A percentile compares a stretch with the other conserved stretches of the same genome.
phyloP scores from a whole-genome alignment of 1,139 yeast species.

The Candida neerlandica region DNA sequence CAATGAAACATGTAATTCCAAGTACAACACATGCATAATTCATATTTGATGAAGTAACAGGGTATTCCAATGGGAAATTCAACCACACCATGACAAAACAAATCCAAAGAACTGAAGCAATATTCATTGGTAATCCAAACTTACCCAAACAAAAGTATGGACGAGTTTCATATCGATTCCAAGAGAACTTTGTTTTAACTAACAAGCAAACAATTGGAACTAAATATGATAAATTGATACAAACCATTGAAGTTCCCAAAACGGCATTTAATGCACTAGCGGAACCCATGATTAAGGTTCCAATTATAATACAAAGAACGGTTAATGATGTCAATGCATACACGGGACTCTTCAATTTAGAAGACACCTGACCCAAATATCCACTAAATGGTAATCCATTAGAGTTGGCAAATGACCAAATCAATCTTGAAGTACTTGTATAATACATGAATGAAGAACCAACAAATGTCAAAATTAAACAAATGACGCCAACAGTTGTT shows the following conservation, averaged over 20 bases:
- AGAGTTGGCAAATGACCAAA: conserved; percentile 30
- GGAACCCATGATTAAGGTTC: conserved; percentile 28
- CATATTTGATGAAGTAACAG: conserved; percentile 36
- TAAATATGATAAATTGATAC: conserved; percentile 30
- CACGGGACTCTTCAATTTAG: conserved; percentile 25
- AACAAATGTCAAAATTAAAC: conserved; percentile 24
- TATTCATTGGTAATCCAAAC: conserved; percentile 29
- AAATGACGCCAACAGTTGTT: conserved; percentile 27
- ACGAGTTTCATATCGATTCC: conserved; percentile 14
- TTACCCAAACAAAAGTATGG: conserved; percentile 30
- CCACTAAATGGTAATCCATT: conserved; percentile 30
- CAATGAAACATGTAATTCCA: conserved; percentile 32
- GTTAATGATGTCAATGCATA: conserved; percentile 25
- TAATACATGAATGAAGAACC: conserved; percentile 25
- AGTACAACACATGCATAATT: conserved; percentile 41
- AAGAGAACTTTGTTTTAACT: conserved; percentile 20
- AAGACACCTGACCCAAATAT: conserved; percentile 23
- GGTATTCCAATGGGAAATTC: conserved; percentile 29
- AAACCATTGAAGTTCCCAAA: conserved; percentile 33
- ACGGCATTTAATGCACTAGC: conserved; percentile 30
- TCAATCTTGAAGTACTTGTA: conserved; percentile 28
- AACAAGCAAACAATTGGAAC: conserved; percentile 30
- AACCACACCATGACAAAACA: conserved; percentile 32
- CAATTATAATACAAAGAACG: conserved; percentile 22
- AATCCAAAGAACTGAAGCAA: conserved; percentile 30